Conservation (phyloP, 2,329 filamentous ascomycete genomes). For the Arthrinium phaeospermum region DNA sequence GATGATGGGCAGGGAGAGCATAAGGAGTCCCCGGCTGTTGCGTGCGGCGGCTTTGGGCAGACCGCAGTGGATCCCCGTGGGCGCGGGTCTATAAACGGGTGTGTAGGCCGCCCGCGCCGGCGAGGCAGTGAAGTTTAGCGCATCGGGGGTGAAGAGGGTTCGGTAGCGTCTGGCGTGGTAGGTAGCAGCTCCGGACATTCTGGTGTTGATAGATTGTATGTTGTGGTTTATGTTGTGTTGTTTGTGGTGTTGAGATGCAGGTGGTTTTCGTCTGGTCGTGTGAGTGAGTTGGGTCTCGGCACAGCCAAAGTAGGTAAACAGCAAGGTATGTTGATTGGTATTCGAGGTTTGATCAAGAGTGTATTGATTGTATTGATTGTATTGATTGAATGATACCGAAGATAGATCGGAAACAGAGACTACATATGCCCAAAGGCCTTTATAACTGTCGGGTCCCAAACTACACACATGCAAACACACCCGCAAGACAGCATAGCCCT, state of each 20-base stretch:
- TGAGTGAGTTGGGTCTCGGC: background rate
- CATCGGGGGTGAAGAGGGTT: slow-evolving; percentile 23
- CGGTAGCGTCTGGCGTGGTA: slow-evolving; percentile 25
- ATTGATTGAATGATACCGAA: background rate
- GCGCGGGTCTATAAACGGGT: slow-evolving; percentile 22
- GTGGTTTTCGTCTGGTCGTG: background rate
- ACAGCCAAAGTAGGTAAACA: background rate
- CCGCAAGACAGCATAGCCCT: background rate
- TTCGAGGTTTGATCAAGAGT: background rate
- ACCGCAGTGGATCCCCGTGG: slow-evolving; percentile 24
- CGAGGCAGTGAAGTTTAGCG: slow-evolving; percentile 22
- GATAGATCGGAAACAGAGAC: background rate
- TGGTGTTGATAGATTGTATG: background rate
- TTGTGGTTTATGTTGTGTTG: background rate
- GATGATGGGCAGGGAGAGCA: slow-evolving; percentile 6
- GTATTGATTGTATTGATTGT: slow-evolving; percentile 9
- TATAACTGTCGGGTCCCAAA: background rate
- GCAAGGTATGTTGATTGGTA: background rate
- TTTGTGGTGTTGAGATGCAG: background rate
- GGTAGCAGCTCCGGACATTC: slow-evolving; percentile 15
- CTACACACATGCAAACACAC: background rate
- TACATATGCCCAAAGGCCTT: background rate
- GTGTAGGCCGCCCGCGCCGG: slow-evolving; percentile 18
- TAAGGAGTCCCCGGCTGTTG: slow-evolving; percentile 18
- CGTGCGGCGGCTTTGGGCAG: slow-evolving; percentile 20